A percentile compares a stretch with the other conserved stretches of the same genome.
Conservation (phyloP, 805 yeast genomes). For the Cyberlindnera sargentensis region DNA sequence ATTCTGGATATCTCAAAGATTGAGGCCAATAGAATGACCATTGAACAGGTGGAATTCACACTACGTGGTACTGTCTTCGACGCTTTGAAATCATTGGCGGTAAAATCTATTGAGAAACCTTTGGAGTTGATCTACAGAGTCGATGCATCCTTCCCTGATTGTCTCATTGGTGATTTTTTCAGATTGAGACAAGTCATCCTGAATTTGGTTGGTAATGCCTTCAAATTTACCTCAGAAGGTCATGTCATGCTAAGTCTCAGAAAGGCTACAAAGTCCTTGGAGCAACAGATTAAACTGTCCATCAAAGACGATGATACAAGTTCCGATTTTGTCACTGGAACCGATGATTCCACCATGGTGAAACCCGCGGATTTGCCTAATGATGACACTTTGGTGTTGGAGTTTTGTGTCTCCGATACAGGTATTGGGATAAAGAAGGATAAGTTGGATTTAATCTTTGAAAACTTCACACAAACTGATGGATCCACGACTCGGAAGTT, state of each 20-base stretch:
- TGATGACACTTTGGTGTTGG: conserved; percentile 40
- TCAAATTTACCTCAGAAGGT: conserved; percentile 78
- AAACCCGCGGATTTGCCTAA: conserved; percentile 29
- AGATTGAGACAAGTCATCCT: conserved; percentile 81
- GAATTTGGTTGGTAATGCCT: conserved; percentile 84
- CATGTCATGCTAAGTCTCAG: conserved; percentile 72
- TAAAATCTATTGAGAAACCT: conserved; percentile 82
- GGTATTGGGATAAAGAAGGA: conserved; percentile 88
- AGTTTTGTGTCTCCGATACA: conserved; percentile 84
- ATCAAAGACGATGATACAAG: conserved; percentile 16
- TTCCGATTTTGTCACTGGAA: conserved; percentile 23
- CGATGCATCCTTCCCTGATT: conserved; percentile 83
- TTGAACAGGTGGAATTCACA: conserved; percentile 82
- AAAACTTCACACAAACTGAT: conserved; percentile 89
- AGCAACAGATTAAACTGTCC: conserved; percentile 16
- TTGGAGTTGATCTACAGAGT: conserved; percentile 73
- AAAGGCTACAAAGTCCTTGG: conserved; percentile 32
- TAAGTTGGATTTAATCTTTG: conserved; percentile 77
- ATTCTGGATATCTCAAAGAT: conserved; percentile 88
- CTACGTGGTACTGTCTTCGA: conserved; percentile 85
- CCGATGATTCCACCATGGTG: conserved; percentile 27
- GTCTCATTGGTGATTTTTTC: conserved; percentile 82
- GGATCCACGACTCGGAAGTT: conserved; percentile 89
- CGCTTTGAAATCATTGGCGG: conserved; percentile 83
- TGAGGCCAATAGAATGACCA: conserved; percentile 91